These are phyloP conservation scores for Calonectria henricotiae DNA, from an alignment of 2,329 filamentous ascomycete species.

Conservation along the genomic window DNA sequence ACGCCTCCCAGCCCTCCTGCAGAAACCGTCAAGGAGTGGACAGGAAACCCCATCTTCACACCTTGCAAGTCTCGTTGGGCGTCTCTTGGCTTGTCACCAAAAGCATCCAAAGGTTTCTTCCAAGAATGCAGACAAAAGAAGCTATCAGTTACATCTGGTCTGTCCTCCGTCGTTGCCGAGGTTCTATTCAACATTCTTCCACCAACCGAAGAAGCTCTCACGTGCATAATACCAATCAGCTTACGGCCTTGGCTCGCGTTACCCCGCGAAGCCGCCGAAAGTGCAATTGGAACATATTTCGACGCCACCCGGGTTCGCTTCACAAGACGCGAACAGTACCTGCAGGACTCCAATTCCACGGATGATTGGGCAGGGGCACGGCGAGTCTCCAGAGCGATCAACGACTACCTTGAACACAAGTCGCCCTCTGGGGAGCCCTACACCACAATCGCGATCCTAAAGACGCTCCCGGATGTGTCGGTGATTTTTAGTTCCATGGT, in stretches of 20 bases:
- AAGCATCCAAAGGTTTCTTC: constrained; percentile 26
- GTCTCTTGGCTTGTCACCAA: constrained; percentile 39
- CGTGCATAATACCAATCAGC: constrained; percentile 42
- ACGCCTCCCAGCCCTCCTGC: constrained; percentile 57
- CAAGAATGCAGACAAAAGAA: constrained; percentile 36
- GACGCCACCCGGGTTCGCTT: constrained; percentile 38
- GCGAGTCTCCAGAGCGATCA: constrained; percentile 6
- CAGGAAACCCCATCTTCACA: constrained; percentile 56
- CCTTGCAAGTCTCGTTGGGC: constrained; percentile 42
- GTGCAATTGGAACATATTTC: constrained; percentile 39
- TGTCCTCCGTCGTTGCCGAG: constrained; percentile 39
- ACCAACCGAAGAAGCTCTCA: constrained; percentile 35
- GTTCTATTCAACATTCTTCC: constrained; percentile 38
- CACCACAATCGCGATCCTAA: constrained; percentile 56
- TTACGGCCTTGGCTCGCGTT: constrained; percentile 39
- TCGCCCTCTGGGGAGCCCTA: constrained; percentile 44
- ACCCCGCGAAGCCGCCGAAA: constrained; percentile 26
- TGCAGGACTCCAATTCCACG: neutral
- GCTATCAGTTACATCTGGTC: constrained; percentile 34
- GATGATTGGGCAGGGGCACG: constrained; percentile 28
- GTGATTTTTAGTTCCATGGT: constrained; percentile 58
- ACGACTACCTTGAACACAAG: constrained; percentile 31
- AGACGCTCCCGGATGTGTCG: constrained; percentile 60
- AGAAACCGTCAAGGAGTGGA: constrained; percentile 58
- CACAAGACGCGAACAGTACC: neutral